Percentiles rank a stretch among this genome's conserved stretches.
Evolutionary conservation across 2,329 filamentous ascomycete species (phyloP).

Genomic region (Fusarium graminum): DNA sequence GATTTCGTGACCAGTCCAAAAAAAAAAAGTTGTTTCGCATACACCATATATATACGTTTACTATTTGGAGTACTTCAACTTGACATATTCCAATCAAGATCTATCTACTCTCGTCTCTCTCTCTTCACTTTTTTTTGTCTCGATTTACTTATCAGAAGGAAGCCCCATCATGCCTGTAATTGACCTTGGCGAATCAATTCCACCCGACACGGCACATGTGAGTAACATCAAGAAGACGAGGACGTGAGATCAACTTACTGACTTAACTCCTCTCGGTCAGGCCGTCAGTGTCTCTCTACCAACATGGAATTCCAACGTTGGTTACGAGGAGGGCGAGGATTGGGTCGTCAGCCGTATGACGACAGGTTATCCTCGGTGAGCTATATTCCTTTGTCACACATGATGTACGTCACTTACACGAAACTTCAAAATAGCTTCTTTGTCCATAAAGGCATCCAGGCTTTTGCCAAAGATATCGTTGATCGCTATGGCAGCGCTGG

Average conservation of each 20-base stretch:
- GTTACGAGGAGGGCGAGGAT: conserved; percentile 90
- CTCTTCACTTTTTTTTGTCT: not conserved
- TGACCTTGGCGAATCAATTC: conserved; percentile 77
- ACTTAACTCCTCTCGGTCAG: conserved; percentile 59
- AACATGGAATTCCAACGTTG: conserved; percentile 91
- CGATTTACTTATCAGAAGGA: not conserved
- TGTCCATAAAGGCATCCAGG: conserved; percentile 84
- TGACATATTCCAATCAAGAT: conserved; percentile 1
- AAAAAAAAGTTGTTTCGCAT: conserved; percentile 27
- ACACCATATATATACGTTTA: conserved; percentile 3
- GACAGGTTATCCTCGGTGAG: conserved; percentile 88
- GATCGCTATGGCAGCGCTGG: conserved; percentile 71
- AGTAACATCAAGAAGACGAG: conserved; percentile 52
- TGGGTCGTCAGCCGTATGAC: conserved; percentile 89
- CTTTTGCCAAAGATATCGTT: conserved; percentile 77
- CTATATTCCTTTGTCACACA: conserved; percentile 7
- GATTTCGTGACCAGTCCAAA: conserved; percentile 22
- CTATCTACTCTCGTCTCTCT: not conserved
- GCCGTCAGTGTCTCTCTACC: conserved; percentile 96
- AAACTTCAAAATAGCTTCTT: conserved; percentile 80
- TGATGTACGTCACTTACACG: conserved; percentile 25
- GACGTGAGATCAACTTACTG: conserved; percentile 3
- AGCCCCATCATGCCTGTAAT: conserved; percentile 60
- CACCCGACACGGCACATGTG: conserved; percentile 83
- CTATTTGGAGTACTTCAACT: not conserved